phyloP scores from a whole-genome alignment of 768 basidiomycete genomes.

The Amanita phalloides region DNA sequence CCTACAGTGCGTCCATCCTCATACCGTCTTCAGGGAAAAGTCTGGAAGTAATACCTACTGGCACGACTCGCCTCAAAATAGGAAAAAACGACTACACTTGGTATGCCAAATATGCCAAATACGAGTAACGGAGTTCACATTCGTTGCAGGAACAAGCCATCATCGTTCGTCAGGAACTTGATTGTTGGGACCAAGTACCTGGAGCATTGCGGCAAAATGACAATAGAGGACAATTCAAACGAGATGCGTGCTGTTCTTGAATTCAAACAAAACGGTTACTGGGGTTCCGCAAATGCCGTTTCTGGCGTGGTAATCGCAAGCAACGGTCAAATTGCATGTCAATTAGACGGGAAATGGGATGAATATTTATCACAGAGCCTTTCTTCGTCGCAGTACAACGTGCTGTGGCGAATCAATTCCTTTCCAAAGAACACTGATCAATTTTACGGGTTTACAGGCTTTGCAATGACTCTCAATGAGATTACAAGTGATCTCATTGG shows the following conservation, averaged over 20 bases:
- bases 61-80: conserved; percentile 56
- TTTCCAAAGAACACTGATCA: conserved; percentile 64
- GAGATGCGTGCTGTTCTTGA: conserved; percentile 59
- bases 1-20: conserved; percentile 8
- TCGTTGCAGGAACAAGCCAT: conserved; percentile 63
- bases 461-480: conserved; percentile 74
- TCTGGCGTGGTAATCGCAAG: conserved; percentile 46
- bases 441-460: conserved; percentile 78
- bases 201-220: conserved; percentile 76
- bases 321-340: conserved; percentile 42
- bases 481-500: conserved; percentile 54
- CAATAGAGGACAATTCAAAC: conserved; percentile 50
- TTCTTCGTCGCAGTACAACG: conserved; percentile 55
- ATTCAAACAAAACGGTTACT: conserved; percentile 81
- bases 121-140: not conserved
- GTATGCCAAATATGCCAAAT: conserved; percentile 21
- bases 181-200: conserved; percentile 89
- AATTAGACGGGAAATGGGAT: conserved; percentile 88
- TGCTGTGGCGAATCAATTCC: conserved; percentile 68
- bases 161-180: conserved; percentile 81
- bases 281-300: conserved; percentile 69
- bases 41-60: conserved; percentile 76
- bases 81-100: conserved; percentile 63
- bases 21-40: conserved; percentile 56
- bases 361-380: conserved; percentile 64